Evolutionary conservation across 139 green algal genomes (phyloP), one percentile per base, ranked within the genome.

Genomic region (Eudorina sp.): DNA sequence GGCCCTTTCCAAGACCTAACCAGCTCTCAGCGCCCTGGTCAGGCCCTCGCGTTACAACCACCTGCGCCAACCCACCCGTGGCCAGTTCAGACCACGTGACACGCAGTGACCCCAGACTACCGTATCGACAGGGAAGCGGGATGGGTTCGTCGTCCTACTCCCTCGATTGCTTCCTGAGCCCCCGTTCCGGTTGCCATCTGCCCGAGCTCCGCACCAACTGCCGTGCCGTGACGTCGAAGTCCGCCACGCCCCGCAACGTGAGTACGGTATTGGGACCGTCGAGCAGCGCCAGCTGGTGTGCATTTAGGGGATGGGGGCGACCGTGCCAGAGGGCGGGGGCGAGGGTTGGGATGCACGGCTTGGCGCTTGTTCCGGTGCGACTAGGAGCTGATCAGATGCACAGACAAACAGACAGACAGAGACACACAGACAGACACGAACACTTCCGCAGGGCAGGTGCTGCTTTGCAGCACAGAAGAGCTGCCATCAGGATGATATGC

Each of bases 251-350:
- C 66, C 89, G 88, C 53, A 85, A 74, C 14, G 90, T 89, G 7
- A 92, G 74, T 62, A 86, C 70, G 45, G 84, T 90, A 70, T 90
- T 70, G 34, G 80, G 68, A 3, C 89, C 89, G n/a, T 92, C 89
- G 25, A 92, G 53, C 81, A 92, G 66, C 0, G 55, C 72, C 31
- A 80, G 7, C 78, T 85, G 38, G 43, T 3, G 68, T 3, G 11
- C 18, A 2, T n/a, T 29, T 11, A 58, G 45, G 13, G 73, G 14
- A 43, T 43, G 73, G 27, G 41, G 73, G 27, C 25, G n/a, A 8
- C 34, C 25, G 46, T 43, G 43, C 0, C 11, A 48, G 25, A 79
- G 27, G 38, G 70, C 3, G 9, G 34, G 18, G 3, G 34, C 1
- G 66, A 34, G 8, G 55, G 55, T 13, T 13, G 29, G 55, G 55